These are phyloP conservation scores for Leccinum subtestaceum DNA, from an alignment of 768 basidiomycete genomes.

Conservation along the genomic window DNA sequence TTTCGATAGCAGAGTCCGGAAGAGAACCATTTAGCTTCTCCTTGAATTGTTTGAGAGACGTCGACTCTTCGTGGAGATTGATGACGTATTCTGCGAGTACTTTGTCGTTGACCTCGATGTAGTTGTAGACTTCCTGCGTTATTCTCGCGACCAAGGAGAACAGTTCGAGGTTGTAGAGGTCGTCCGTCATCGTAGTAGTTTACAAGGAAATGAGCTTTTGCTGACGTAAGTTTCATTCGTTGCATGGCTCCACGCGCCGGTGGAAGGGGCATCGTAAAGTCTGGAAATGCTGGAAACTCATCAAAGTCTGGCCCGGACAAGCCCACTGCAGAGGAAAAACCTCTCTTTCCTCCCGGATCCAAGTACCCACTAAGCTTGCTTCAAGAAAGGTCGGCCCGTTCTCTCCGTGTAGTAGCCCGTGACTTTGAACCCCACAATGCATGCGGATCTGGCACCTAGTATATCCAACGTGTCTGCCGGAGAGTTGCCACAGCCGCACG, in stretches of 20 bases:
- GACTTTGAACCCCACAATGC: conserved; percentile 1
- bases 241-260: conserved; percentile 51
- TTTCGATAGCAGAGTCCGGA: conserved; percentile 87
- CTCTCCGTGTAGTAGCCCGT: not conserved
- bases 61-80: conserved; percentile 79
- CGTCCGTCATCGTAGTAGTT: conserved; percentile 55
- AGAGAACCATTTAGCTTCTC: conserved; percentile 75
- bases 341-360: conserved; percentile 79
- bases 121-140: conserved; percentile 89
- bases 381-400: conserved; percentile 60
- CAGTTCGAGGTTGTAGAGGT: conserved; percentile 90
- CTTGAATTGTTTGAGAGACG: conserved; percentile 79
- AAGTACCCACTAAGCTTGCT: conserved; percentile 81
- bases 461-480: not conserved
- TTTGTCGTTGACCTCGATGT: conserved; percentile 84
- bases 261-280: conserved; percentile 72
- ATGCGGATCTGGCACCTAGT: not conserved
- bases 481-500: not conserved
- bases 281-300: conserved; percentile 89
- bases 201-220: conserved; percentile 1
- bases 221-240: conserved; percentile 15
- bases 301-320: conserved; percentile 43
- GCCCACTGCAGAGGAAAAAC: conserved; percentile 39
- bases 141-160: conserved; percentile 90
- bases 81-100: conserved; percentile 95